A percentile compares a stretch with the other conserved stretches of the same genome.
These are phyloP conservation scores for Clarireedia monteithiana DNA, from an alignment of 2,329 filamentous ascomycete genomes.

Conservation along the genomic window DNA sequence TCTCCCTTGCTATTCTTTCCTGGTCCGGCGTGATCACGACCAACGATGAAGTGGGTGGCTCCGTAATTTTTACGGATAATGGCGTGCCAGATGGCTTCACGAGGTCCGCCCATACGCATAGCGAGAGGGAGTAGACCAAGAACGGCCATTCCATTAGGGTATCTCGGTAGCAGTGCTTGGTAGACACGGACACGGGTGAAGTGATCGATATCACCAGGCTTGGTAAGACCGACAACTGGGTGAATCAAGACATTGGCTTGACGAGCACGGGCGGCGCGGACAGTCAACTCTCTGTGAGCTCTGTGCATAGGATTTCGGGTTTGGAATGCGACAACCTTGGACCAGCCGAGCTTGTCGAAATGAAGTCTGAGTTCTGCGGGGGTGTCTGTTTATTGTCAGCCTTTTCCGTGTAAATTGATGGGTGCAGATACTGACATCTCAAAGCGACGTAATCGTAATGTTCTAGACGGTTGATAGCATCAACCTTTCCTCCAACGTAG, in stretches of 20 bases:
- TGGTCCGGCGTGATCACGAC: constrained; percentile 94
- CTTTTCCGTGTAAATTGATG: neutral
- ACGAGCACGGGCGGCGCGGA: constrained; percentile 88
- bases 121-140: constrained; percentile 90
- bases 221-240: constrained; percentile 95
- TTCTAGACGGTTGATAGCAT: constrained; percentile 89
- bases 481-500: constrained; percentile 92
- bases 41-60: constrained; percentile 98
- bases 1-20: constrained; percentile 96
- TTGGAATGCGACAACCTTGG: constrained; percentile 96
- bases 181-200: constrained; percentile 99
- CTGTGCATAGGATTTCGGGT: constrained; percentile 99
- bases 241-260: constrained; percentile 99
- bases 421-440: constrained; percentile 58
- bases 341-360: constrained; percentile 99
- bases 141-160: constrained; percentile 98
- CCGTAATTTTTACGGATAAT: constrained; percentile 99
- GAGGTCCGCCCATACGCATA: constrained; percentile 98
- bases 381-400: constrained; percentile 51
- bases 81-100: constrained; percentile 98
- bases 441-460: constrained; percentile 99
- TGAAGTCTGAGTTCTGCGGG: constrained; percentile 90
- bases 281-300: constrained; percentile 94
- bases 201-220: constrained; percentile 98
- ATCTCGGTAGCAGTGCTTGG: constrained; percentile 90